Evolutionary conservation across 2,329 filamentous ascomycete genomes (phyloP).

Genomic region (Ilyonectria sp.): DNA sequence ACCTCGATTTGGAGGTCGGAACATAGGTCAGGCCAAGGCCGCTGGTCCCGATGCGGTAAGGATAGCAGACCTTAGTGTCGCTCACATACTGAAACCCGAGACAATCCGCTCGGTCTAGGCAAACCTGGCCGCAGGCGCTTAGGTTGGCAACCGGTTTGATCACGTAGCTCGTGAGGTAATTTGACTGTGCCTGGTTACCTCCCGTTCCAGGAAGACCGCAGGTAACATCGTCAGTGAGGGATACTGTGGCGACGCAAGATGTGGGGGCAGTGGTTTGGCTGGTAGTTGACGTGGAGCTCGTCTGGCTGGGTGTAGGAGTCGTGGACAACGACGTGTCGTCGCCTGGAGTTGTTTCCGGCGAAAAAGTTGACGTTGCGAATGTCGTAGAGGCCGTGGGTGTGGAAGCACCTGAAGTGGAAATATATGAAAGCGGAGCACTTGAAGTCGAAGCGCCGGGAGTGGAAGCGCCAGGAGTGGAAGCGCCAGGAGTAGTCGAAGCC

Average conservation of each 20-base stretch:
- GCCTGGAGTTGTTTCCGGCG: neutral
- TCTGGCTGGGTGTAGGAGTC: neutral
- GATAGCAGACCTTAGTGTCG: slow-evolving; percentile 30
- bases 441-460: neutral
- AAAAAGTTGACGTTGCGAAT: slow-evolving; percentile 15
- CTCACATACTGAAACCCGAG: slow-evolving; percentile 35
- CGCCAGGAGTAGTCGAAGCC: slow-evolving; percentile 10
- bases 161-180: slow-evolving; percentile 25
- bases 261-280: slow-evolving; percentile 8
- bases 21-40: slow-evolving; percentile 32
- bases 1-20: slow-evolving; percentile 18
- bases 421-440: neutral
- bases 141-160: slow-evolving; percentile 38
- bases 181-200: slow-evolving; percentile 34
- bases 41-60: slow-evolving; percentile 26
- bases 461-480: slow-evolving; percentile 5
- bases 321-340: neutral
- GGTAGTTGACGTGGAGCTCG: neutral
- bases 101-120: slow-evolving; percentile 33
- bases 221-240: slow-evolving; percentile 30
- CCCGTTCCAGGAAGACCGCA: slow-evolving; percentile 37
- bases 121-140: slow-evolving; percentile 31
- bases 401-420: neutral
- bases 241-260: slow-evolving; percentile 29
- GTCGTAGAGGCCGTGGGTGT: slow-evolving; percentile 1